Base-by-base conservation (phyloP, 1,139 yeast species). In the Kurtzmaniella quercitrusa region DNA sequence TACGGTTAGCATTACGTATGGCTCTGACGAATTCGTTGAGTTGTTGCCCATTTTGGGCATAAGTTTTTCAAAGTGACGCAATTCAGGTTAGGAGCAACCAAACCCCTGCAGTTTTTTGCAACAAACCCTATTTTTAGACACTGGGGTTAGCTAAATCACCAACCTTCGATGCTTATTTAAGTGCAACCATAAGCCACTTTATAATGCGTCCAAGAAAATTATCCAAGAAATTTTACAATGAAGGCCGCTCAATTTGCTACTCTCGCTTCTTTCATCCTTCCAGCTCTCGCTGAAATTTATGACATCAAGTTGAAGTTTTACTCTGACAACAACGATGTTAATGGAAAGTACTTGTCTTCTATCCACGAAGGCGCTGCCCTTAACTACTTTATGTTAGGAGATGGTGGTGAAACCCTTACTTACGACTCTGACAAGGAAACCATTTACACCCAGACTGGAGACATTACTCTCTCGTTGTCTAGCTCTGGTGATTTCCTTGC, bases 321-420 rank as follows among this genome's bases (percentile, higher is more conserved):
- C 38, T 42, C 54, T 21, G 40, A 38, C 38, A 47, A 52, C 46
- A 19, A 29, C 27, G 21, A 43, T 6, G 34, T 49, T 36, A 38
- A 42, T 41, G 46, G 46, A 15, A 23, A 42, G 18, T 52, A 48
- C 16, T 47, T 51, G 38, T 43, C 47, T 14, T 44, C 55, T 14
- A 43, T 47, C 39, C 57, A 53, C 44, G 58, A 54, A 42, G 58
- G 58, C 37, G 57, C 57, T 14, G 58, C 57, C 27, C 42, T 52
- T 47, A 52, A 53, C 51, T 54, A 50, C 50, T 44, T 50, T 41
- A 46, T 52, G 38, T 43, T 50, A 12, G 49, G 45, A 11, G 23
- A 19, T 5, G 41, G 44, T 21, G 45, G 54, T 29, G 50, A 40
- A 34, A 39, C 34, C 6, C 50, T 53, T 31, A 21, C 42, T 25